These are phyloP conservation scores for Pistacia vera DNA, from an alignment of 345 rosid species.

Conservation along the genomic window DNA sequence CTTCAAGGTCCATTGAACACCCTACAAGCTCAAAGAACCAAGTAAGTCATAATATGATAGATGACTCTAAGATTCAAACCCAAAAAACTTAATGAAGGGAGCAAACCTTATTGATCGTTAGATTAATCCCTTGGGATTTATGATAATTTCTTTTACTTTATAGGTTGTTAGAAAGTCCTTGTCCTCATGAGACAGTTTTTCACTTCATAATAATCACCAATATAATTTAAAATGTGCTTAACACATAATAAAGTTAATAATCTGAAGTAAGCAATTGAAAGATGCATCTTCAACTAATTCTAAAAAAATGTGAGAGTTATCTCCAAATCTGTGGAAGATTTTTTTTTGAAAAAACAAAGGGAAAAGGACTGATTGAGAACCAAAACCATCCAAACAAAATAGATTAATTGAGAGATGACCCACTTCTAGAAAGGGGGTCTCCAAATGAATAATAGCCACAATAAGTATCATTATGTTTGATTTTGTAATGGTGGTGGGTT, in stretches of 20 bases:
- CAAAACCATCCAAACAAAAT: constrained; percentile 21
- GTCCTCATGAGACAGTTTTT: not conserved
- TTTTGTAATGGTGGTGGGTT: not conserved
- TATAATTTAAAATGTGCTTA: too few relatives aligned
- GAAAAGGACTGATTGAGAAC: constrained; percentile 28
- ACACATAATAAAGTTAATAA: too few relatives aligned
- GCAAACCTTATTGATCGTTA: too few relatives aligned
- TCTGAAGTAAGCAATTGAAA: not conserved
- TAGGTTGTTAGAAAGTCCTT: not conserved
- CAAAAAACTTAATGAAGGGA: too few relatives aligned
- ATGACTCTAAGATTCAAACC: too few relatives aligned
- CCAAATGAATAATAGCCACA: not conserved
- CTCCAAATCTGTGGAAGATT: constrained; percentile 13
- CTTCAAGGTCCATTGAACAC: too few relatives aligned
- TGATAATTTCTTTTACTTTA: too few relatives aligned
- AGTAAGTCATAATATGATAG: too few relatives aligned
- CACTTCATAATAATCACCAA: not conserved
- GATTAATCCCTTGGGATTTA: too few relatives aligned
- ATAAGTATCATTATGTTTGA: not conserved
- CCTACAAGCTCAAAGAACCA: too few relatives aligned
- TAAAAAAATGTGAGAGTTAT: not conserved
- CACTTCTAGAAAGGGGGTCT: constrained; percentile 22
- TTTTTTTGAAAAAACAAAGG: not conserved
- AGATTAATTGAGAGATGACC: constrained; percentile 36
- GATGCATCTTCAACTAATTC: not conserved